These are phyloP conservation scores for Mortierella sp. DNA, from an alignment of 371 early-diverging fungal genomes.

Conservation along the genomic window DNA sequence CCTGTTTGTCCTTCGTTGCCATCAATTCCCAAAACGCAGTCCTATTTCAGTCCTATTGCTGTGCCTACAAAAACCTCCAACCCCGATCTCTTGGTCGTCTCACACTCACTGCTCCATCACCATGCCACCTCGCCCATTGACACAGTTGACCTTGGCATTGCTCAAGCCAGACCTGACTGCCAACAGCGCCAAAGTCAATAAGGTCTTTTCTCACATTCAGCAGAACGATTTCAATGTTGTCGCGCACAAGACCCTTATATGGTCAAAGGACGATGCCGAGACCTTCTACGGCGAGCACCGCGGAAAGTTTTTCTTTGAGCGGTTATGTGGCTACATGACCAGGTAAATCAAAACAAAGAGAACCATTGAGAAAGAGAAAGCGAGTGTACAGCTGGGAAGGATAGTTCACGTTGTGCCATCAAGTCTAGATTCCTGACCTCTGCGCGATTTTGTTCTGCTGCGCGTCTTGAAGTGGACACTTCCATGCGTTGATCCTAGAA, in stretches of 20 bases:
- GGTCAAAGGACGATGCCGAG: slow-evolving; percentile 75
- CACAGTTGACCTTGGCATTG: slow-evolving; percentile 78
- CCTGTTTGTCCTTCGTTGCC: background rate
- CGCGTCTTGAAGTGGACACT: slow-evolving; percentile 66
- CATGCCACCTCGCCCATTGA: slow-evolving; percentile 51
- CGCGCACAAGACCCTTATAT: slow-evolving; percentile 62
- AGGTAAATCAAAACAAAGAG: slow-evolving; percentile 58
- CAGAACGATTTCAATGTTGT: slow-evolving; percentile 65
- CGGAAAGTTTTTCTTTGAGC: slow-evolving; percentile 76
- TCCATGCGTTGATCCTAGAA: slow-evolving; percentile 69
- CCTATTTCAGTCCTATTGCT: background rate
- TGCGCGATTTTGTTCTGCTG: background rate
- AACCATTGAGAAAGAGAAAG: background rate
- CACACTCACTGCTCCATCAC: background rate
- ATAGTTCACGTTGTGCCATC: no score
- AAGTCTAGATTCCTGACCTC: background rate
- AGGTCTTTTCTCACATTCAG: slow-evolving; percentile 59
- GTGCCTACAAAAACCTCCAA: background rate
- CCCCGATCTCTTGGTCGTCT: background rate
- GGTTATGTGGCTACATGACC: slow-evolving; percentile 81
- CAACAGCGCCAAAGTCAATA: slow-evolving; percentile 59
- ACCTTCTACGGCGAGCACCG: slow-evolving; percentile 77
- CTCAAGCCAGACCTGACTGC: slow-evolving; percentile 86
- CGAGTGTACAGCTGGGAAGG: background rate
- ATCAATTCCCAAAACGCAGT: slow-evolving; percentile 8